Percentiles rank a stretch among this genome's conserved stretches.
These are phyloP conservation scores for Mortierella sp. DNA, from an alignment of 371 early-diverging fungal species.

Conservation along the genomic window DNA sequence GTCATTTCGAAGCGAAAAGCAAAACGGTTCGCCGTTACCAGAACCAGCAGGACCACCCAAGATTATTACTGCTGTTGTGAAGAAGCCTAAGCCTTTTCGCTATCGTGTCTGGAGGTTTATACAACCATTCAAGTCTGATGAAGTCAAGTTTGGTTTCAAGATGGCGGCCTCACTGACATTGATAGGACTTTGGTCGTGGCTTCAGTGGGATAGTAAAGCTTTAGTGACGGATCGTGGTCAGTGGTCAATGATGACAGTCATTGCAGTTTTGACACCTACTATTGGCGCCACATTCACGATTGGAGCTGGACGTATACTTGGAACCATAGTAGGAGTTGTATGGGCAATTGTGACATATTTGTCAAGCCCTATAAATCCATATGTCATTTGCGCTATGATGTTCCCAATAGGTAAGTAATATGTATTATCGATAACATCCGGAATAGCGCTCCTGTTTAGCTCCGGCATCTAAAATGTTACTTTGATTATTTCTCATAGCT, in stretches of 20 bases:
- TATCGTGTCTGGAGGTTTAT: constrained; percentile 62
- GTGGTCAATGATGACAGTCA: constrained; percentile 69
- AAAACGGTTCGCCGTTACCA: neutral
- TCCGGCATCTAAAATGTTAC: neutral
- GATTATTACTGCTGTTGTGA: constrained; percentile 33
- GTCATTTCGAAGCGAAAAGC: neutral
- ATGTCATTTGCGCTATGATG: constrained; percentile 66
- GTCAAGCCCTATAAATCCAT: constrained; percentile 64
- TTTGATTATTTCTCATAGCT: constrained; percentile 35
- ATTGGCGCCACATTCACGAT: constrained; percentile 70
- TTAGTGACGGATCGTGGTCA: constrained; percentile 65
- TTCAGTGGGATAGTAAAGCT: constrained; percentile 59
- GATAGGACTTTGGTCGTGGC: constrained; percentile 64
- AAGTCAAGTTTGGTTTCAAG: constrained; percentile 71
- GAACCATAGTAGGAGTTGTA: constrained; percentile 66
- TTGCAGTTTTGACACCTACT: constrained; percentile 73
- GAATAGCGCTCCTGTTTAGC: neutral
- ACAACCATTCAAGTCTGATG: constrained; percentile 62
- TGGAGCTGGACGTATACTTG: constrained; percentile 67
- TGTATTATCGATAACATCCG: neutral
- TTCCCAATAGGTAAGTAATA: constrained; percentile 62
- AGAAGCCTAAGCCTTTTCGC: constrained; percentile 52
- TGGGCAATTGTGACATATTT: constrained; percentile 66
- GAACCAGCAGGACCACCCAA: constrained; percentile 11
- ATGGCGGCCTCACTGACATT: constrained; percentile 66